A percentile compares a stretch with the other conserved stretches of the same genome.
phyloP scores from a whole-genome alignment of 352 stramenopile species.

The Aphanomyces astaci region DNA sequence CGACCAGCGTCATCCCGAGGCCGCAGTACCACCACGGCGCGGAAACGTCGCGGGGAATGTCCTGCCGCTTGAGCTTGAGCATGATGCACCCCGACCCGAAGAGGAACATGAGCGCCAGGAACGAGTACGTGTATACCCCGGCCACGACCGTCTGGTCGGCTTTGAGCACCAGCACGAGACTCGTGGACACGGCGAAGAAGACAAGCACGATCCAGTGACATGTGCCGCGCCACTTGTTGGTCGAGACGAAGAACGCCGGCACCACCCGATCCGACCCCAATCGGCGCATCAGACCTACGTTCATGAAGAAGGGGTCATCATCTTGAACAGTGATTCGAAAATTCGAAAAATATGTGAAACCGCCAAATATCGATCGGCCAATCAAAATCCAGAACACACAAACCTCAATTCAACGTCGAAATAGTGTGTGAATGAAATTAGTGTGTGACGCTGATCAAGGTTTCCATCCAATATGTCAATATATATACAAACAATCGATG shows the following conservation, averaged over 20 bases:
- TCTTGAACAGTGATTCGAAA: too few relatives aligned
- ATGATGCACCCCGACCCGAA: constrained; percentile 88
- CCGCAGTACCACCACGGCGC: constrained; percentile 78
- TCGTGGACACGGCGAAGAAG: constrained; percentile 65
- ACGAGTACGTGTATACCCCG: constrained; percentile 89
- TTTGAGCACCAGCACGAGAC: constrained; percentile 67
- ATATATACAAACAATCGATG: neutral
- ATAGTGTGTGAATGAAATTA: too few relatives aligned
- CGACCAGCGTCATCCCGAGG: constrained; percentile 62
- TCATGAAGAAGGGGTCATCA: neutral
- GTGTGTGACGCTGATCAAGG: too few relatives aligned
- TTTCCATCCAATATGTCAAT: too few relatives aligned
- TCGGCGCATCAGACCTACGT: constrained; percentile 42
- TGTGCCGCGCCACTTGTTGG: constrained; percentile 70
- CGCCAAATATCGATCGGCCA: too few relatives aligned
- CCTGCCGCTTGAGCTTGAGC: constrained; percentile 88
- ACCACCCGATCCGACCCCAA: constrained; percentile 72
- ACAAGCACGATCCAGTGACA: constrained; percentile 79
- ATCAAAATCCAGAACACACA: neutral
- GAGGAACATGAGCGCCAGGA: constrained; percentile 86
- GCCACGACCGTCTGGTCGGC: constrained; percentile 75
- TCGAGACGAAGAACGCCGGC: constrained; percentile 45
- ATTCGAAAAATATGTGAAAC: too few relatives aligned
- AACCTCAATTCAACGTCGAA: neutral
- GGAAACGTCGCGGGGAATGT: constrained; percentile 80